A percentile compares a stretch with the other conserved stretches of the same genome.
Conservation (phyloP, 257 asterid species). For the Cordia subcordata region DNA sequence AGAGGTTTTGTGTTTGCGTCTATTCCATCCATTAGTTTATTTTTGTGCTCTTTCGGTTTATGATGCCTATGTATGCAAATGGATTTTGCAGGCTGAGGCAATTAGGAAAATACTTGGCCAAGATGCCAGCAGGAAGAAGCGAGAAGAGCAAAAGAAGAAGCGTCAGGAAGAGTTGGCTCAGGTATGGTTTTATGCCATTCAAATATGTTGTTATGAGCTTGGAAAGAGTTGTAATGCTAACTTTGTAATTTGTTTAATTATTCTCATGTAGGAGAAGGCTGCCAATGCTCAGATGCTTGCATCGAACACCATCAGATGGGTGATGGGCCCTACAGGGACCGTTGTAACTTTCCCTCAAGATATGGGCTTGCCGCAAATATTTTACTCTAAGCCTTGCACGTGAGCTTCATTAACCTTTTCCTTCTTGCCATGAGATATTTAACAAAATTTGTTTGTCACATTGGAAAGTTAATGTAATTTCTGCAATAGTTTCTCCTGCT, state of each 20-base stretch:
- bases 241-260: neutral
- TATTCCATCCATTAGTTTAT: slow-evolving; percentile 1
- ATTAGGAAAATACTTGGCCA: slow-evolving; percentile 92
- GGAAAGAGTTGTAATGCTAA: neutral
- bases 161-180: slow-evolving; percentile 93
- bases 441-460: neutral
- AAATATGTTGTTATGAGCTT: neutral
- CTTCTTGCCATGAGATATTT: neutral
- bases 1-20: slow-evolving; percentile 26
- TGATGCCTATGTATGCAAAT: slow-evolving; percentile 1
- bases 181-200: slow-evolving; percentile 33
- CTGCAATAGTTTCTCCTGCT: neutral
- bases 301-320: slow-evolving; percentile 63
- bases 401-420: slow-evolving; percentile 11
- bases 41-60: neutral
- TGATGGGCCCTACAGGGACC: slow-evolving; percentile 84
- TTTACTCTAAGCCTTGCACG: slow-evolving; percentile 55
- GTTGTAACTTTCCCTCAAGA: slow-evolving; percentile 73
- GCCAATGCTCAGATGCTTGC: slow-evolving; percentile 57
- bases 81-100: slow-evolving; percentile 46
- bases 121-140: slow-evolving; percentile 94
- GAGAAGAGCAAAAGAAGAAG: slow-evolving; percentile 84
- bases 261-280: slow-evolving; percentile 53
- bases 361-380: slow-evolving; percentile 74
- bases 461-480: neutral